These are phyloP conservation scores for Acer yangbiense DNA, from an alignment of 345 rosid species.

Conservation along the genomic window DNA sequence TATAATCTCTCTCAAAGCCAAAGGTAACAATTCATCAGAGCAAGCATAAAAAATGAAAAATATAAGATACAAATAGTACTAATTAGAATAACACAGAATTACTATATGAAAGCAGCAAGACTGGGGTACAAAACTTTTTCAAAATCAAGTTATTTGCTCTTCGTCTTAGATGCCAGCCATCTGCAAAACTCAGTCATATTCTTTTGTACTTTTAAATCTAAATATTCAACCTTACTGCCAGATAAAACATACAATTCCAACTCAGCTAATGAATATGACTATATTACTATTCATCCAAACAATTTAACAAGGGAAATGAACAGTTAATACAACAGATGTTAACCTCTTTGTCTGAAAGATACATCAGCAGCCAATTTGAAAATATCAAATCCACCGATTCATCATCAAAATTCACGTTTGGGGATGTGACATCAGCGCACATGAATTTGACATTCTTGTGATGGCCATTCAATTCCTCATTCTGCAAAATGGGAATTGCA, in stretches of 20 bases:
- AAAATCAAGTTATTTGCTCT: background rate
- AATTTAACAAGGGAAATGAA: background rate
- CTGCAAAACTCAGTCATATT: background rate
- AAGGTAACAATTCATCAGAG: too few relatives aligned
- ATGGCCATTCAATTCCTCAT: conserved; percentile 73
- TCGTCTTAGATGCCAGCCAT: background rate
- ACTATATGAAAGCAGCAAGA: background rate
- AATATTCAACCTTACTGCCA: background rate
- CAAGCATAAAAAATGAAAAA: too few relatives aligned
- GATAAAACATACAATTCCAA: conserved; percentile 3
- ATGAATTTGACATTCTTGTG: conserved; percentile 77
- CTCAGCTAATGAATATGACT: background rate
- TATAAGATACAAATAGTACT: background rate
- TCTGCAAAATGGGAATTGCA: conserved; percentile 45
- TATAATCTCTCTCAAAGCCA: too few relatives aligned
- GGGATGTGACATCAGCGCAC: conserved; percentile 90
- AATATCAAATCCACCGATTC: conserved; percentile 79
- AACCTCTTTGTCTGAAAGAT: conserved; percentile 94
- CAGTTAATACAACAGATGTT: background rate
- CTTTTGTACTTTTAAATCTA: background rate
- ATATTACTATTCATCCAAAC: background rate
- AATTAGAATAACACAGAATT: background rate
- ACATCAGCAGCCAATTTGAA: conserved; percentile 97
- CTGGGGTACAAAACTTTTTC: background rate
- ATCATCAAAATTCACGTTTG: conserved; percentile 55